A percentile compares a stretch with the other conserved stretches of the same genome.
Conservation (phyloP, 352 stramenopile genomes). For the Blastocystis sp. region DNA sequence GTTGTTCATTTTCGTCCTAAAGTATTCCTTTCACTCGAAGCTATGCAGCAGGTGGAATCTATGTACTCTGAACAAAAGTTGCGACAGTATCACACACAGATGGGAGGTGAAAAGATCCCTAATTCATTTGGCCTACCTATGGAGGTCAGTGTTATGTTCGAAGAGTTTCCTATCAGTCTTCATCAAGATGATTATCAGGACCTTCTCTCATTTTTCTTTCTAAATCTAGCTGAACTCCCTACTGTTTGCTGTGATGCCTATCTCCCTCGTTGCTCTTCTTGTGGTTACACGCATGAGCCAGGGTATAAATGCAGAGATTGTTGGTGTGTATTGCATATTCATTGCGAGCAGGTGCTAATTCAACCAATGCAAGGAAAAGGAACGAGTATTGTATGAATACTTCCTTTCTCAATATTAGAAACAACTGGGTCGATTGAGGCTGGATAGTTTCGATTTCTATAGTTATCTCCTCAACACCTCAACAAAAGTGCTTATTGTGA, state of each 20-base stretch:
- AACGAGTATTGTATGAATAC: not conserved
- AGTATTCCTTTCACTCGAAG: not conserved
- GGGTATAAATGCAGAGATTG: not conserved
- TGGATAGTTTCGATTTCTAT: not conserved
- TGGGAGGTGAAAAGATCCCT: not conserved
- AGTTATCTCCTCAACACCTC: slow-evolving; percentile 27
- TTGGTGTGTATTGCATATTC: slow-evolving; percentile 5
- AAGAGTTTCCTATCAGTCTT: not conserved
- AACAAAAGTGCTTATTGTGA: not conserved
- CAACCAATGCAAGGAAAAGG: not conserved
- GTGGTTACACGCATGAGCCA: not conserved
- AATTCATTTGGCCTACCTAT: not conserved
- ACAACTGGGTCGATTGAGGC: not conserved
- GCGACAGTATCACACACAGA: not conserved
- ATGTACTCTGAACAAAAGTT: not conserved
- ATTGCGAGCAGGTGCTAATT: not conserved
- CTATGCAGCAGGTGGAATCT: not conserved
- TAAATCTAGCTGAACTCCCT: slow-evolving; percentile 23
- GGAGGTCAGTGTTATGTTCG: not conserved
- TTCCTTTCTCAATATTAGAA: not conserved
- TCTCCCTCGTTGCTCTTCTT: not conserved
- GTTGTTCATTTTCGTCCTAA: not conserved
- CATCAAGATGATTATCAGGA: not conserved
- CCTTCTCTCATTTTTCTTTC: slow-evolving; percentile 38
- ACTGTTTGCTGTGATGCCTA: not conserved